Evolutionary conservation across 2,329 filamentous ascomycete species (phyloP).

Genomic region (Stachybotrys elegans): DNA sequence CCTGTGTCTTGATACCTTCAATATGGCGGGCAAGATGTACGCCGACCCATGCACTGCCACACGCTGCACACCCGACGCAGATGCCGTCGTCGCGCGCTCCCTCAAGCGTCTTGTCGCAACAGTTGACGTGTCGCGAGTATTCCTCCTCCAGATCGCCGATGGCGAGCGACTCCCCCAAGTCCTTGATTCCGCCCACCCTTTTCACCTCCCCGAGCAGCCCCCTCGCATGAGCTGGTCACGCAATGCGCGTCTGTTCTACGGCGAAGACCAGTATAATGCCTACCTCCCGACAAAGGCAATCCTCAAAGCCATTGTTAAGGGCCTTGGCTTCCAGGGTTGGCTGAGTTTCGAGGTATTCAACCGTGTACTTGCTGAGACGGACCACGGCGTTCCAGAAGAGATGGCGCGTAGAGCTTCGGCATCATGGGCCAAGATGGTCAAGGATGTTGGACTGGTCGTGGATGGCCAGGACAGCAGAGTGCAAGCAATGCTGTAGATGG

Average conservation of each 20-base stretch:
- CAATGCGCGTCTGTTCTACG: slow-evolving; percentile 59
- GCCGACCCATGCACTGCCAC: slow-evolving; percentile 57
- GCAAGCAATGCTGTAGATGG: too few species aligned
- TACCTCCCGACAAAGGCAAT: slow-evolving; percentile 64
- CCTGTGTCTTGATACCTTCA: slow-evolving; percentile 73
- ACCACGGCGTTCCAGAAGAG: slow-evolving; percentile 59
- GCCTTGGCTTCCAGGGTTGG: slow-evolving; percentile 63
- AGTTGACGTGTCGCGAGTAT: slow-evolving; percentile 61
- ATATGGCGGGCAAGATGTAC: slow-evolving; percentile 66
- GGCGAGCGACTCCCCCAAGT: slow-evolving; percentile 58
- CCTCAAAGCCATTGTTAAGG: slow-evolving; percentile 51
- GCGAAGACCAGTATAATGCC: slow-evolving; percentile 54
- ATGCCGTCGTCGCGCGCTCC: slow-evolving; percentile 48
- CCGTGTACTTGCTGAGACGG: slow-evolving; percentile 19
- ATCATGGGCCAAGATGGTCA: slow-evolving; percentile 43
- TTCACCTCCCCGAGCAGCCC: slow-evolving; percentile 28
- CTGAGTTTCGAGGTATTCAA: slow-evolving; percentile 67
- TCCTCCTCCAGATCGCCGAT: slow-evolving; percentile 74
- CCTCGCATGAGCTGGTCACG: slow-evolving; percentile 70
- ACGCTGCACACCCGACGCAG: slow-evolving; percentile 49
- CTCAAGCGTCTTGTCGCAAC: slow-evolving; percentile 47
- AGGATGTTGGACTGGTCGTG: too few species aligned
- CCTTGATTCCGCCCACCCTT: slow-evolving; percentile 43
- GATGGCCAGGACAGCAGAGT: too few species aligned
- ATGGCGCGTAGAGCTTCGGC: slow-evolving; percentile 53